Percentiles rank a stretch among this genome's conserved stretches.
Conservation (phyloP, 306 rosid species). For the Carpinus fangiana region DNA sequence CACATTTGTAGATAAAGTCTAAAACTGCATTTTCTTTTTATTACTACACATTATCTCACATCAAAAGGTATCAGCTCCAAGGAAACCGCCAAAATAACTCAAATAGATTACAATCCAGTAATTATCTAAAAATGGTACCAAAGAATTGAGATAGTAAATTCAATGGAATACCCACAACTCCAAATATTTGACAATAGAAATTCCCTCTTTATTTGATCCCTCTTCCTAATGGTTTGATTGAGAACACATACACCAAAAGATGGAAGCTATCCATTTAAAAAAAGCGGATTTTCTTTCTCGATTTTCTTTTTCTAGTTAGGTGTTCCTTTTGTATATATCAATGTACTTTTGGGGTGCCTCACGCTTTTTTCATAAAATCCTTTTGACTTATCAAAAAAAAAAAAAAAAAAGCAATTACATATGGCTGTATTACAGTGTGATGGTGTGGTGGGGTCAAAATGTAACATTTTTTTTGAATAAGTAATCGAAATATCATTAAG, state of each 20-base stretch:
- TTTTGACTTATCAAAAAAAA: too few species aligned
- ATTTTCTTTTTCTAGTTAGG: too few species aligned
- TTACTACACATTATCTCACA: not conserved
- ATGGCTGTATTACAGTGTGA: not conserved
- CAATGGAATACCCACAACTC: not conserved
- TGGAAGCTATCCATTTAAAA: not conserved
- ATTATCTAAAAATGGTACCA: not conserved
- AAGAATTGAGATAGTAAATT: not conserved
- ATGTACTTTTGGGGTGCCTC: too few species aligned
- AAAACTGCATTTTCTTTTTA: not conserved
- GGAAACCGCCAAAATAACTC: not conserved
- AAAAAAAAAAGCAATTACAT: not conserved
- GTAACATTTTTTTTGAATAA: too few species aligned
- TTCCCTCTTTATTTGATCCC: not conserved
- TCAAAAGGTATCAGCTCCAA: not conserved
- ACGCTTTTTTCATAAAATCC: too few species aligned
- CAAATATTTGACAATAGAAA: not conserved
- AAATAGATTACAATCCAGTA: not conserved
- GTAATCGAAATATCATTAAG: too few species aligned
- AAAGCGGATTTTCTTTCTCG: too few species aligned
- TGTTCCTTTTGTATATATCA: too few species aligned
- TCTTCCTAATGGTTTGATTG: not conserved
- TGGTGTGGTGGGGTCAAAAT: too few species aligned
- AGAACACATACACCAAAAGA: too few species aligned
- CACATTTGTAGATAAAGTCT: not conserved